Base-by-base conservation (phyloP, 164 flowering plant genomes). In the Dillenia suffruticosa region DNA sequence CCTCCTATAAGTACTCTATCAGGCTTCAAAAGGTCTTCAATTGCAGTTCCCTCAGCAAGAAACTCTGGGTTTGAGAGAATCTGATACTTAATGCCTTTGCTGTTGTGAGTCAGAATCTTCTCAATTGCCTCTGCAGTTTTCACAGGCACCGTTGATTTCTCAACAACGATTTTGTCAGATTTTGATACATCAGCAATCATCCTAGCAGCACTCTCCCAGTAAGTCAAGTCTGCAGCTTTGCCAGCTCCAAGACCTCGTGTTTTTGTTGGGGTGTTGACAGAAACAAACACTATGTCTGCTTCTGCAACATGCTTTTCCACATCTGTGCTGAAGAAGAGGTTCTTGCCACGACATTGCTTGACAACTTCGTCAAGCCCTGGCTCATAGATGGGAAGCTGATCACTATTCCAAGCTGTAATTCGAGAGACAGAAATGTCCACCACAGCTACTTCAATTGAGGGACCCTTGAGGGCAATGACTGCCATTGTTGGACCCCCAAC, bases 401-500 rank as follows among this genome's bases (percentile, higher is more conserved):
- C 84, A 44, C 82, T 76, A 74, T 82, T 82, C 83, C 86, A 82
- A 24, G 86, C 83, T 1, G 58, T 46, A 69, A 82, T 82, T 43
- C 81, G 59, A 5, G 82, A 3, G 15, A 69, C 75, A 6, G 84
- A 77, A 53, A 82, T 80, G 50, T 82, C 86, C 17, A 80, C 86
- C 19, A 82, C 86, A 10, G 61, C 81, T 9, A 82, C 86, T 60
- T 78, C 79, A 49, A 82, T 70, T 19, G 62, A 46, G 11, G 86
- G 81, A 71, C 84, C 77, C 61, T 82, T 82, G 51, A 75, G 69
- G 10, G 83, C 83, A n/a, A 82, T 77, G 0, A 82, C 78, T 10
- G 85, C 85, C 85, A 84, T 83, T 6, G 88, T 83, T 8, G 88
- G 85, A 8, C 88, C 88, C 6, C 85, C 88, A 5, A 84, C 85